Evolutionary conservation across 2,329 filamentous ascomycete genomes (phyloP).

Genomic region (Fusarium floridanum): DNA sequence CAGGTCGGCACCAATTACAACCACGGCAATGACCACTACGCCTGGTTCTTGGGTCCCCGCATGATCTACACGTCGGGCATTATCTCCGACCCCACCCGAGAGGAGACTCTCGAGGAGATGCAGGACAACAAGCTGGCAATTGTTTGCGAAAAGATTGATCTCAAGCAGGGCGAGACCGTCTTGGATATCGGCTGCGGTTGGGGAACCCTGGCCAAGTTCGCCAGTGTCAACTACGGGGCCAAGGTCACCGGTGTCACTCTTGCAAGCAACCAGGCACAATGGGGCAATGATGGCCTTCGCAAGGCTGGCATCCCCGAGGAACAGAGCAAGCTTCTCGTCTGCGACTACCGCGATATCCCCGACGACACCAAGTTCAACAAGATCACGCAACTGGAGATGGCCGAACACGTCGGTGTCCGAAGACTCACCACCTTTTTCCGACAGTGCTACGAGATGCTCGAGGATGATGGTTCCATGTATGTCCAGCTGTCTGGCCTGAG

Average conservation of each 20-base stretch:
- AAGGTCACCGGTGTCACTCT: constrained; percentile 88
- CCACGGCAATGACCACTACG: constrained; percentile 95
- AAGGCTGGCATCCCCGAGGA: constrained; percentile 82
- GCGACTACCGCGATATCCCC: constrained; percentile 94
- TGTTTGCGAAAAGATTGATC: constrained; percentile 92
- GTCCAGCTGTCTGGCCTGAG: constrained; percentile 91
- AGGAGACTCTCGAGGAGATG: constrained; percentile 92
- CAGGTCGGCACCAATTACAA: constrained; percentile 97
- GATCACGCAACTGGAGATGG: constrained; percentile 97
- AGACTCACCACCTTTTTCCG: constrained; percentile 82
- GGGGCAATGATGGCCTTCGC: constrained; percentile 89
- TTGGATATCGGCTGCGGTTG: constrained; percentile 96
- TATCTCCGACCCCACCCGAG: constrained; percentile 84
- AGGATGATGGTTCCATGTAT: constrained; percentile 94
- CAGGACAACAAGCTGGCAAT: constrained; percentile 96
- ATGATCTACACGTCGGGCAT: constrained; percentile 98
- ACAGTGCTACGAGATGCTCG: constrained; percentile 92
- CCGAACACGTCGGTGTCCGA: constrained; percentile 93
- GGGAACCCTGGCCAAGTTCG: constrained; percentile 93
- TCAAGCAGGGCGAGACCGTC: constrained; percentile 82
- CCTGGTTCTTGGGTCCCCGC: constrained; percentile 94
- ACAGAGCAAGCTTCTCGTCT: constrained; percentile 89
- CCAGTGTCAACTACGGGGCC: constrained; percentile 88
- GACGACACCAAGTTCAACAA: constrained; percentile 87
- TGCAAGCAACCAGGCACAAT: constrained; percentile 91